Evolutionary conservation across 192 early-diverging fungal genomes (phyloP), one percentile per base, ranked within the genome.

Genomic region (Kappamyces sp.): DNA sequence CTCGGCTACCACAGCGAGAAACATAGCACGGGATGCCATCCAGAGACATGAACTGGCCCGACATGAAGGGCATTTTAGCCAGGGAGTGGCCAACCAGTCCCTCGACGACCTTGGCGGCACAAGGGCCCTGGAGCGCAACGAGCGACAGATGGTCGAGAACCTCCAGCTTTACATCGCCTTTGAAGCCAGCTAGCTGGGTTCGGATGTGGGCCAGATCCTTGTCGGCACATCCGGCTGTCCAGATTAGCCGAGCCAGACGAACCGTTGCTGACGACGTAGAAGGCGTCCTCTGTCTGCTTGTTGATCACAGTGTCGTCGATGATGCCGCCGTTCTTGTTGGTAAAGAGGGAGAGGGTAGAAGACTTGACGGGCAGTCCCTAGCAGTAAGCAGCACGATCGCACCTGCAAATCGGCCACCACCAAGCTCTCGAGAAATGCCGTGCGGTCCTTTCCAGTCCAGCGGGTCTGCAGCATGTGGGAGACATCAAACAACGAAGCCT

Each of bases 281-380:
- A 78, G 50, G 78, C 80, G 53, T 86, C 78, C 9, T 80, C 66
- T 0, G 39, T 52, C 32, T 90, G 84, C 70, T 92, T 89, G 73
- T 92, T 91, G 69, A 98, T 84, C 65, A 98, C 90, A 9, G 92
- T 95, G 67, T 98, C 96, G 64, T 98, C 96, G 64, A 97, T 93
- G 58, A 98, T 98, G 47, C 96, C 96, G 39, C 96, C 96, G 40
- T 88, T 76, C 62, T 90, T 90, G 77, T 96, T 98, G 44, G 93
- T 97, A 67, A 97, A 92, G 52, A 98, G 76, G 31, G 94, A 93
- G 5, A 98, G 74, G 7, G 92, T 93, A 5, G 87, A 87, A 33
- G 73, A 68, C 49, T 87, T 90, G 2, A 86, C 79, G 9, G 87
- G 87, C 34, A 98, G 74, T 43, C 78, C 86, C 61, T 86, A 66